Evolutionary conservation across 2,329 filamentous ascomycete species (phyloP), one percentile per base, ranked within the genome.

Genomic region (Venturia nashicola): DNA sequence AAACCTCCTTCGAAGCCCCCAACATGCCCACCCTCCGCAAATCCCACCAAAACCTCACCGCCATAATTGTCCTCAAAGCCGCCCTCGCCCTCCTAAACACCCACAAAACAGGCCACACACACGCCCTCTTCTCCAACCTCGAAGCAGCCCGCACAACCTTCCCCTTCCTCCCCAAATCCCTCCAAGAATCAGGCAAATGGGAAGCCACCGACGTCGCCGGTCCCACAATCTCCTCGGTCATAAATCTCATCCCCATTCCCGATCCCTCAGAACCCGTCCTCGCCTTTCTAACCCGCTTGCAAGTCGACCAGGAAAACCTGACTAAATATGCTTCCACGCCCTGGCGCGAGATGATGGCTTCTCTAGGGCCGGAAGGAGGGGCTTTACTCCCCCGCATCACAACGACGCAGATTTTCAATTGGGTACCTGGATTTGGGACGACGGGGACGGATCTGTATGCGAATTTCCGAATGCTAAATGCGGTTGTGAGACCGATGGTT

Each of bases 201-300:
- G 57, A 60, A 60, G 57, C 57, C 57, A 60, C 57, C 40, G 57
- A 60, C 34, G 57, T 60, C 18, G 57, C 57, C 20, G 57, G 57
- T 32, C 57, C 57, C 20, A 60, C 57, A 16, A 60, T 60, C 57
- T 9, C 39, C 16, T 60, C 57, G 5, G 57, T 60, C 40, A 60
- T 60, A 40, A 60, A 60, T 6, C 57, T 60, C 34, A 60, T 60
- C 34, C 34, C 34, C 20, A 43, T 60, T 7, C 6, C 36, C n/a
- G 34, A 60, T 20, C 57, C 57, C 40, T 14, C 34, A 2, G 57
- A 60, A 32, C 12, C 57, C 20, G 34, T 60, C 36, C 34, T 60
- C 40, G 57, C 12, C 3, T 60, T 60, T n/a, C n/a, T 60, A 1
- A 1, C 42, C 14, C 20, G 57, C 5, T 42, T 60, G 36, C 57